Conservation (phyloP, 768 basidiomycete genomes). For the Lactifluus rugatus region DNA sequence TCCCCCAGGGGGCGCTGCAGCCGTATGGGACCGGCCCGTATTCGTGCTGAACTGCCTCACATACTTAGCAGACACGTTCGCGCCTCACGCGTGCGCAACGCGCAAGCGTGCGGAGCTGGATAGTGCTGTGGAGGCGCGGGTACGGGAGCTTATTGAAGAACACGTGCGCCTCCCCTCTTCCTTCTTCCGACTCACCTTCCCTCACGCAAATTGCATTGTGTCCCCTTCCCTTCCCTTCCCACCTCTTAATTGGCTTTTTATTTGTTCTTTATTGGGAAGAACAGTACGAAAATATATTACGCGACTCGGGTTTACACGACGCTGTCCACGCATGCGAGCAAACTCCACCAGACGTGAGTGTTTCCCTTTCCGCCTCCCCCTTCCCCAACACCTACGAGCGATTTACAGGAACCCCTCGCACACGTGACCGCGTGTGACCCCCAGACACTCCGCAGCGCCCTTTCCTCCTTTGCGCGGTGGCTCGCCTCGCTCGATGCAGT, state of each 20-base stretch:
- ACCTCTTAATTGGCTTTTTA: no score
- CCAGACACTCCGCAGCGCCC: slow-evolving; percentile 46
- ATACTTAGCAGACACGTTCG: slow-evolving; percentile 67
- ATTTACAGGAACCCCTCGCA: slow-evolving; percentile 58
- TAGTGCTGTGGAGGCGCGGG: slow-evolving; percentile 48
- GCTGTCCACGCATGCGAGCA: slow-evolving; percentile 36
- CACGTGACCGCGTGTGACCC: slow-evolving; percentile 60
- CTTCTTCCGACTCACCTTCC: neutral
- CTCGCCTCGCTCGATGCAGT: slow-evolving; percentile 74
- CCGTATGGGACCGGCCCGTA: slow-evolving; percentile 67
- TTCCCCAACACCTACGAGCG: neutral
- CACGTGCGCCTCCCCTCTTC: slow-evolving; percentile 58
- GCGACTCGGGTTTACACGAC: slow-evolving; percentile 44
- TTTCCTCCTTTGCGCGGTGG: slow-evolving; percentile 73
- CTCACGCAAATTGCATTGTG: neutral
- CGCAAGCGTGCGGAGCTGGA: slow-evolving; percentile 52
- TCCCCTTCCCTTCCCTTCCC: neutral
- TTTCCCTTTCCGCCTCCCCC: neutral
- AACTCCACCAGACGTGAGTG: slow-evolving; percentile 32
- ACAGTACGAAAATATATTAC: slow-evolving; percentile 43
- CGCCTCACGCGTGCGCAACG: slow-evolving; percentile 57
- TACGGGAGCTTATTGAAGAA: slow-evolving; percentile 60
- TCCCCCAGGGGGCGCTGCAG: neutral
- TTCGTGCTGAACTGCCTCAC: slow-evolving; percentile 82
- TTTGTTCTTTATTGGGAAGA: neutral